Base-by-base conservation (phyloP, 371 early-diverging fungal species). In the Apophysomyces sp. region DNA sequence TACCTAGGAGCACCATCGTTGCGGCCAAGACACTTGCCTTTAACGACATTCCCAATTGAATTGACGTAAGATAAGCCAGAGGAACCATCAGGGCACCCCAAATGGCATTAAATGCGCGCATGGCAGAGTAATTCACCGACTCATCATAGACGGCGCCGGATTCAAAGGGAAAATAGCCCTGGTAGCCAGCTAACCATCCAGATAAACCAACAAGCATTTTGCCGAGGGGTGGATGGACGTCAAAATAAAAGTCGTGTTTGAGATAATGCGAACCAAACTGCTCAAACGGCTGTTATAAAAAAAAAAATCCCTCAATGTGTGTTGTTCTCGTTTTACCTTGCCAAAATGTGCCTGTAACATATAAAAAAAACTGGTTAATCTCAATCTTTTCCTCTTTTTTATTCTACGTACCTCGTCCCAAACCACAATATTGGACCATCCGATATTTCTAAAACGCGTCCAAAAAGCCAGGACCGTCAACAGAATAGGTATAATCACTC, bases 211-310 rank as follows among this genome's bases (percentile, higher is more conserved):
- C 92, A 27, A 99, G 81, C 84, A 99, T 95, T 78, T 99, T 99
- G 52, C 99, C 99, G 40, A 99, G 86, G 1, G 99, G 99, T 41
- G 99, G 99, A 81, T 99, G 99, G 1, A 99, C 99, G 78, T 99
- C 99, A 75, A 98, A 98, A 74, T 99, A 93, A 72, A 99, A 99
- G 41, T 91, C 90, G 52, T 89, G 86, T 61, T 95, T 93, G 58
- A 98, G 75, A 76, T 98, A 98, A 73, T 96, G 85, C 16, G 94
- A 92, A 16, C 94, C 99, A 78, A 98, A 98, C 88, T 94, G 72
- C 58, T 30, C 18, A 32, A 15, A 56, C 26, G n/a, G n/a, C n/a
- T n/a, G n/a, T n/a, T n/a, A n/a, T n/a, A n/a, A n/a, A n/a, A n/a
- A n/a, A n/a, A n/a, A n/a, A n/a, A n/a, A n/a, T n/a, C n/a, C n/a